Evolutionary conservation across 164 flowering plant species (phyloP).

Genomic region (Amborella trichopoda): DNA sequence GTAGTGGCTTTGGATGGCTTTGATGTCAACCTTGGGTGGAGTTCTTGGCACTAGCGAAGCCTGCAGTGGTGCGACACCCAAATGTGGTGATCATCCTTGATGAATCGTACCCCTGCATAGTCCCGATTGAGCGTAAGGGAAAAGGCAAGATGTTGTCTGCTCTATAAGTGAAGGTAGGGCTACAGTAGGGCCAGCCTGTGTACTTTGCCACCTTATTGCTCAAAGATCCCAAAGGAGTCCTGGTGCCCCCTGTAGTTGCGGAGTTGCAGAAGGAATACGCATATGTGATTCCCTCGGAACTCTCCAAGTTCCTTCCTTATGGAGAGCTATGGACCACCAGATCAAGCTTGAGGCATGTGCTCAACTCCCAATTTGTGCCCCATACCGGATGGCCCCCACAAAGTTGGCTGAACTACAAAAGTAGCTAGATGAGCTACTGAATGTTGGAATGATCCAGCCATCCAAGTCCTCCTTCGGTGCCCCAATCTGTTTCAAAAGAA

Average conservation of each 20-base stretch:
- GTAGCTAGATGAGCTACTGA: neutral
- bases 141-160: too few species aligned
- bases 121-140: too few species aligned
- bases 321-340: neutral
- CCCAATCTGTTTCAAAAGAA: too few species aligned
- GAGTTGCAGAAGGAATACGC: neutral
- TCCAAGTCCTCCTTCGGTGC: too few species aligned
- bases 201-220: neutral
- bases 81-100: neutral
- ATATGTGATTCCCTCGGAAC: slow-evolving; percentile 5
- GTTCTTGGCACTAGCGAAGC: neutral
- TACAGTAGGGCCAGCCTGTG: neutral
- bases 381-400: slow-evolving; percentile 5
- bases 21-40: neutral
- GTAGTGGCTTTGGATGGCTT: neutral
- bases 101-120: neutral
- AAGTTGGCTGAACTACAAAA: slow-evolving; percentile 1
- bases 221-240: neutral
- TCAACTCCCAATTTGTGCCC: neutral
- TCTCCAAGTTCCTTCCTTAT: slow-evolving; percentile 6
- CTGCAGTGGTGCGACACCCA: neutral
- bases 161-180: slow-evolving; percentile 1
- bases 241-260: neutral
- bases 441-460: too few species aligned
- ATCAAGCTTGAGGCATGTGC: slow-evolving; percentile 8